Percentiles rank a stretch among this genome's conserved stretches.
Conservation (phyloP, 495 filamentous ascomycete genomes). For the Neurospora sp. region DNA sequence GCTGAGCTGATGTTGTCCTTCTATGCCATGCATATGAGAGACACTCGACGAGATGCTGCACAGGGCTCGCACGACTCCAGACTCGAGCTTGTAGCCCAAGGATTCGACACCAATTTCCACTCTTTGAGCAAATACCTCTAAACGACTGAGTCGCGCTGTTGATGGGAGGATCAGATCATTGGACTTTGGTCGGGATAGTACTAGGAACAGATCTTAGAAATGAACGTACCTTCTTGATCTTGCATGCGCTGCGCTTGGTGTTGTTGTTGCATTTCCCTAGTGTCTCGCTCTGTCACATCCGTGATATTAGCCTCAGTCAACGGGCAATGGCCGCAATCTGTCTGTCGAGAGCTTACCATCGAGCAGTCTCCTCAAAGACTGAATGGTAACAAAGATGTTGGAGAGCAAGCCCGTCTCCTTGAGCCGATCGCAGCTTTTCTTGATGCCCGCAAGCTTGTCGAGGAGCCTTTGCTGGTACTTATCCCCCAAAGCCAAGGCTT, state of each 20-base stretch:
- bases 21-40: background rate
- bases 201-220: background rate
- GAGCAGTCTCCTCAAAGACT: background rate
- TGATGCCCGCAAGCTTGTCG: background rate
- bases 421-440: background rate
- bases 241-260: background rate
- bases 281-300: background rate
- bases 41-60: background rate
- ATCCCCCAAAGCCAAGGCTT: background rate
- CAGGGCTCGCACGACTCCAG: background rate
- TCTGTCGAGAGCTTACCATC: background rate
- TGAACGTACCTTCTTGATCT: background rate
- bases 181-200: background rate
- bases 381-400: background rate
- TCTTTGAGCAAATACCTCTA: background rate
- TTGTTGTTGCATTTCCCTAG: background rate
- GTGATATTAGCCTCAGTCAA: background rate
- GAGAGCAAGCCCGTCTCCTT: background rate
- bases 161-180: background rate
- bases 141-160: background rate
- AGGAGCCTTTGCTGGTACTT: background rate
- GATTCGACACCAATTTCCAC: background rate
- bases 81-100: background rate
- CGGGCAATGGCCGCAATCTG: background rate
- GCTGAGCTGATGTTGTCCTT: background rate